Evolutionary conservation across 2,329 filamentous ascomycete species (phyloP).

Genomic region (Acephala macrosclerotiorum): DNA sequence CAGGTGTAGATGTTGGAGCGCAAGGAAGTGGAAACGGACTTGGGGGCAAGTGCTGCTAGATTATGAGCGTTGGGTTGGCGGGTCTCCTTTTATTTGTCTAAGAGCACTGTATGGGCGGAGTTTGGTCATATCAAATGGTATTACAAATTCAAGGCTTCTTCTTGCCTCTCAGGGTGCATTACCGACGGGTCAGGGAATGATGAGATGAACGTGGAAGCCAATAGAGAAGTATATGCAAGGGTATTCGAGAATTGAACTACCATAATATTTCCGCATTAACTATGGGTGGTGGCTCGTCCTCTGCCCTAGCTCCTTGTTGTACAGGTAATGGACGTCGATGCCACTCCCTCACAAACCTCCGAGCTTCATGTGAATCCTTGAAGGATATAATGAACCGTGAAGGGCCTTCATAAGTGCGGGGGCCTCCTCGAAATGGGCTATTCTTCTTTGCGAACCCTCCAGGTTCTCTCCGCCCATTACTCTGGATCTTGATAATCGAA

Average conservation of each 20-base stretch:
- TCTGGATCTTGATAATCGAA: not conserved
- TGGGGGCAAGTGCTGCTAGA: constrained; percentile 81
- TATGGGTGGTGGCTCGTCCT: constrained; percentile 48
- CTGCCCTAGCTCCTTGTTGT: constrained; percentile 38
- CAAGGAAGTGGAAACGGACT: constrained; percentile 59
- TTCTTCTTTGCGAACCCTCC: constrained; percentile 6
- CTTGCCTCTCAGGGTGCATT: constrained; percentile 31
- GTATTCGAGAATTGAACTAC: constrained; percentile 42
- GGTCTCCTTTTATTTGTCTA: constrained; percentile 38
- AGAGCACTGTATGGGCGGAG: constrained; percentile 44
- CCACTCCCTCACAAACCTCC: constrained; percentile 59
- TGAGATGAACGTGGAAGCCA: constrained; percentile 17
- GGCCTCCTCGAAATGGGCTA: not conserved
- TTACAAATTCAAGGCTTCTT: constrained; percentile 42
- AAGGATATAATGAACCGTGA: constrained; percentile 43
- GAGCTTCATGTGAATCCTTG: constrained; percentile 42
- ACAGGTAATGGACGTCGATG: constrained; percentile 54
- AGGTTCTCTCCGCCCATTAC: constrained; percentile 5
- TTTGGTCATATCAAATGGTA: constrained; percentile 42
- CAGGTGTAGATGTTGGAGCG: constrained; percentile 73
- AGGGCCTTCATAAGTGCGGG: constrained; percentile 16
- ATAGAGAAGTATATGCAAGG: constrained; percentile 21
- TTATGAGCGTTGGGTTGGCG: constrained; percentile 28
- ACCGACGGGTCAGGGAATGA: constrained; percentile 19
- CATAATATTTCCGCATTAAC: constrained; percentile 57